Percentiles rank a stretch among this genome's conserved stretches.
These are phyloP conservation scores for Neobulgaria alba DNA, from an alignment of 2,329 filamentous ascomycete genomes.

Conservation along the genomic window DNA sequence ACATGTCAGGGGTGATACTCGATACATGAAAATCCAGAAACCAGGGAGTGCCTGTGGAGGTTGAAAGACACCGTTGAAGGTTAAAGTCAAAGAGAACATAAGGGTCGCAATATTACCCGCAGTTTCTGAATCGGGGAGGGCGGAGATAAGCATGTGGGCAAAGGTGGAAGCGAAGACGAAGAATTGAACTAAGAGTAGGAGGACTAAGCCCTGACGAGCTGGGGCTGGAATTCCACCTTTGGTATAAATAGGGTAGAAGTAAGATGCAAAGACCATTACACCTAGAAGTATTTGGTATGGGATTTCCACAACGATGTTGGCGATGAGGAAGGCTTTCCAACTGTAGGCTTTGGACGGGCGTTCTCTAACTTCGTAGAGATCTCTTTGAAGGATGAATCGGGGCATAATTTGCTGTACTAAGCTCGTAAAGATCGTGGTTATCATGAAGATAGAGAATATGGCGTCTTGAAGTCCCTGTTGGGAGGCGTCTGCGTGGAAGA, in stretches of 20 bases:
- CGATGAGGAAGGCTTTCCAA: conserved; percentile 31
- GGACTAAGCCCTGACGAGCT: conserved; percentile 50
- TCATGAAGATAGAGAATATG: conserved; percentile 65
- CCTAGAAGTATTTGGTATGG: conserved; percentile 75
- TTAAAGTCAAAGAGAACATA: conserved; percentile 62
- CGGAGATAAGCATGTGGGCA: conserved; percentile 68
- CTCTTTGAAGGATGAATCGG: conserved; percentile 58
- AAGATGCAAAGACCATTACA: conserved; percentile 66
- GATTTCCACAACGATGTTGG: conserved; percentile 66
- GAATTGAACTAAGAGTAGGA: conserved; percentile 68
- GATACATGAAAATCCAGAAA: conserved; percentile 85
- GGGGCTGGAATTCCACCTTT: conserved; percentile 44
- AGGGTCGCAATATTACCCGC: conserved; percentile 72
- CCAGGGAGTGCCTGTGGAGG: conserved; percentile 53
- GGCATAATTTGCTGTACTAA: conserved; percentile 61
- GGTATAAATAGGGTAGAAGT: conserved; percentile 69
- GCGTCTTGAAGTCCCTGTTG: conserved; percentile 62
- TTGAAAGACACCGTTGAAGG: conserved; percentile 72
- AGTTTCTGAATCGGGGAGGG: conserved; percentile 65
- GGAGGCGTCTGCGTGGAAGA: conserved; percentile 51
- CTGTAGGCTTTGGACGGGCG: conserved; percentile 27
- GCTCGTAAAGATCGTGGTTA: conserved; percentile 60
- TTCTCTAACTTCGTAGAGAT: conserved; percentile 51
- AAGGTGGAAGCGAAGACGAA: conserved; percentile 80
- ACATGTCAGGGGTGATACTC: conserved; percentile 44